Evolutionary conservation across 139 green algal species (phyloP).

Genomic region (Chlorella vulgaris): DNA sequence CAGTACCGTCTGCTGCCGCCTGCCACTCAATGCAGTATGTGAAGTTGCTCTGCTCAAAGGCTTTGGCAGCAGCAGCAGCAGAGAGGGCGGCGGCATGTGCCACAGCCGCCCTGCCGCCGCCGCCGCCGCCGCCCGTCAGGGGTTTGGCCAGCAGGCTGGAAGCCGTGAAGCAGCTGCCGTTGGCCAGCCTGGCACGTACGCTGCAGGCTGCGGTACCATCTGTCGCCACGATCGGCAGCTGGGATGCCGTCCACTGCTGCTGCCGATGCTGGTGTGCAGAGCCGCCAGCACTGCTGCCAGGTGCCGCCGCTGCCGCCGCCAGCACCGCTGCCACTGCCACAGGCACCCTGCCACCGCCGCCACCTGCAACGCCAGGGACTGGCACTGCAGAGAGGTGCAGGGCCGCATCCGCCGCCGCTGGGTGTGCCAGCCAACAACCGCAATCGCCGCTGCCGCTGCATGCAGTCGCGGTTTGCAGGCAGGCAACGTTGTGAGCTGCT

Average conservation of each 20-base stretch:
- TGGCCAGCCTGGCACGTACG: not conserved
- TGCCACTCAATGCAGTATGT: slow-evolving; percentile 23
- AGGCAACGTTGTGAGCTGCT: not conserved
- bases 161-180: not conserved
- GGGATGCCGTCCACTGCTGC: not conserved
- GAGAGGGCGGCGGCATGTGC: no score
- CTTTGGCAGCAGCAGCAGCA: not conserved
- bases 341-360: not conserved
- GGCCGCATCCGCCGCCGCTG: slow-evolving; percentile 33
- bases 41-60: slow-evolving; percentile 5
- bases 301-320: not conserved
- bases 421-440: slow-evolving; percentile 20
- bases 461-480: not conserved
- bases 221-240: not conserved
- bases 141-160: not conserved
- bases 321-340: not conserved
- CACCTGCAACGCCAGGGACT: not conserved
- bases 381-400: slow-evolving; percentile 35
- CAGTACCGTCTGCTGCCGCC: not conserved
- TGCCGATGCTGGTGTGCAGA: not conserved
- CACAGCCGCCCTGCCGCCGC: not conserved
- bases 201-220: not conserved
- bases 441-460: no score
- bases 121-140: not conserved
- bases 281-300: not conserved